phyloP scores from a whole-genome alignment of 257 asterid species.

The Primulina huaijiensis region DNA sequence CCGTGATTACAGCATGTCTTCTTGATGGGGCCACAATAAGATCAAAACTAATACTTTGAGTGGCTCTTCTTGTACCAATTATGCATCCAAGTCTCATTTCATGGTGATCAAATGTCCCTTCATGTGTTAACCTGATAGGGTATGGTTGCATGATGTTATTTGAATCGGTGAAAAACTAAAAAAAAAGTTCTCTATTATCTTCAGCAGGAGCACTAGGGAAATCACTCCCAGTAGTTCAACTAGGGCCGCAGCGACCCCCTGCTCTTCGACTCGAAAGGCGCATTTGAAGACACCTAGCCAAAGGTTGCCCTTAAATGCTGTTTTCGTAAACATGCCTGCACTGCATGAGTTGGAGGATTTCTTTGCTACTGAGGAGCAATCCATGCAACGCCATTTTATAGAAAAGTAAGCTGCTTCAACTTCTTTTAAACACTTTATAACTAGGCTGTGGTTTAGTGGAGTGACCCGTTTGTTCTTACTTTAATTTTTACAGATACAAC shows the following conservation, averaged over 20 bases:
- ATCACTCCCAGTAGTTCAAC: conserved; percentile 59
- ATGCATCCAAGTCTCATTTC: neutral
- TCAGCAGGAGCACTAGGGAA: conserved; percentile 59
- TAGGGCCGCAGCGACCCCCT: conserved; percentile 41
- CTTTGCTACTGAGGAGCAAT: conserved; percentile 36
- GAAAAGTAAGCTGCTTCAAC: conserved; percentile 34
- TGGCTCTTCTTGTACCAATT: neutral
- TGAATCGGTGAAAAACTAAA: too few relatives aligned
- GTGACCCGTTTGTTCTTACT: neutral
- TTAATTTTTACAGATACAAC: conserved; percentile 29
- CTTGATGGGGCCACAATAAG: neutral
- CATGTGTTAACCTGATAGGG: neutral
- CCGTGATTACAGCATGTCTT: neutral
- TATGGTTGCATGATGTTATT: neutral
- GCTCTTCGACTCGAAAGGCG: conserved; percentile 48
- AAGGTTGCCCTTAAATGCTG: conserved; percentile 23
- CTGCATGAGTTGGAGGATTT: conserved; percentile 43
- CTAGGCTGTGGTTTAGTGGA: neutral
- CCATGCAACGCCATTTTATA: conserved; percentile 33
- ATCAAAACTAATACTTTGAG: neutral
- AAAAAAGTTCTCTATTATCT: neutral
- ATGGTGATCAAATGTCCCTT: neutral
- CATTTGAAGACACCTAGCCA: conserved; percentile 19
- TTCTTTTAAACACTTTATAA: neutral
- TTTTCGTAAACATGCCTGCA: conserved; percentile 34